A percentile compares a stretch with the other conserved stretches of the same genome.
Conservation (phyloP, 805 yeast species). For the Teunomyces panamensis region DNA sequence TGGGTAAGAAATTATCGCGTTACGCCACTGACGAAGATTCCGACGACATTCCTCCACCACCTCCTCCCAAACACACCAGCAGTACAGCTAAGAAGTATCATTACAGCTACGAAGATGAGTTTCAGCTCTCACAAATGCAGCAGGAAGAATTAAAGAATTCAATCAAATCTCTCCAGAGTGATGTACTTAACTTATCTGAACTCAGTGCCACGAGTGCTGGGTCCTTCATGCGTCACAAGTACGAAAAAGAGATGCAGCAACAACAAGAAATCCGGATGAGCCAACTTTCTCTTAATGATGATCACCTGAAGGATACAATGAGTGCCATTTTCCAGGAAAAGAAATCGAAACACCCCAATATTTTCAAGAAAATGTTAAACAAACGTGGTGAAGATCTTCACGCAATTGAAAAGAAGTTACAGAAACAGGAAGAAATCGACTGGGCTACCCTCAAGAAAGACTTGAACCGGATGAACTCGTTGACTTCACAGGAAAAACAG, state of each 20-base stretch:
- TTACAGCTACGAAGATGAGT: constrained; percentile 28
- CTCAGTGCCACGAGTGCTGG: constrained; percentile 90
- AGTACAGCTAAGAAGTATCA: constrained; percentile 18
- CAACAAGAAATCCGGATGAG: constrained; percentile 21
- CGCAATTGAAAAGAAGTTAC: constrained; percentile 33
- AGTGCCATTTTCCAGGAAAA: constrained; percentile 43
- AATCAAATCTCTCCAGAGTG: constrained; percentile 43
- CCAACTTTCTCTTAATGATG: constrained; percentile 21
- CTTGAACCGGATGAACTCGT: constrained; percentile 17
- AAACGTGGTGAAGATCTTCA: constrained; percentile 27
- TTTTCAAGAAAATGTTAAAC: constrained; percentile 43
- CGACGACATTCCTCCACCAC: constrained; percentile 26
- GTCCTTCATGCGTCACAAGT: constrained; percentile 71
- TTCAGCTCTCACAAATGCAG: constrained; percentile 28
- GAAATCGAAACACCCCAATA: constrained; percentile 38
- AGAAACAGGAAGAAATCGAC: constrained; percentile 29
- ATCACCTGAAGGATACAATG: constrained; percentile 25
- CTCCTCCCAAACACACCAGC: constrained; percentile 31
- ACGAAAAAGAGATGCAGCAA: constrained; percentile 34
- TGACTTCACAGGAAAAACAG: constrained; percentile 54
- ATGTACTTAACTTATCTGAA: constrained; percentile 55
- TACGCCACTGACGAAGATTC: constrained; percentile 11
- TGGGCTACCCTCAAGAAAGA: constrained; percentile 49
- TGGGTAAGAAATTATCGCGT: constrained; percentile 29
- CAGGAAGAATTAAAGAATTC: constrained; percentile 40